A percentile compares a stretch with the other conserved stretches of the same genome.
Evolutionary conservation across 2,329 filamentous ascomycete genomes (phyloP).

Genomic region (Aspergillus sp.): DNA sequence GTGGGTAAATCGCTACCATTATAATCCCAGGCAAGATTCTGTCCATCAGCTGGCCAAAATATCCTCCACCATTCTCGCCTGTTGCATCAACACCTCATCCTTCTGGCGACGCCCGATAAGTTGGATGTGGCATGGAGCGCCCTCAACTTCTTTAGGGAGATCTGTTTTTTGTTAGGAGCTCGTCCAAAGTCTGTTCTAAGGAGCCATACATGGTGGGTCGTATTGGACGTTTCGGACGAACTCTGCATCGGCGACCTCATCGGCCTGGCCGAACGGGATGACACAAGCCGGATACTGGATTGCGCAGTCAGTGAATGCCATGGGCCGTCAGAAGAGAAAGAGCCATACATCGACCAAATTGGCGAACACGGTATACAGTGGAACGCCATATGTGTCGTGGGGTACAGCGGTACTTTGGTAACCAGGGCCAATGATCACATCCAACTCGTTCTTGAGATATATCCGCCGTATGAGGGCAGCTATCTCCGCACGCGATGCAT

Average conservation of each 20-base stretch:
- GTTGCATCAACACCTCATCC: too few relatives aligned
- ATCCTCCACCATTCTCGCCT: too few relatives aligned
- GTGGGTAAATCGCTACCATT: too few relatives aligned
- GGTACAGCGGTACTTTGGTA: constrained; percentile 23
- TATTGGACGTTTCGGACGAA: constrained; percentile 20
- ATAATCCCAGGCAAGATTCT: too few relatives aligned
- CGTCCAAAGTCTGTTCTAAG: too few relatives aligned
- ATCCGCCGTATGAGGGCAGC: constrained; percentile 12
- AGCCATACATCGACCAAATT: constrained; percentile 24
- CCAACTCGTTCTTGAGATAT: constrained; percentile 19
- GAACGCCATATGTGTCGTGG: constrained; percentile 21
- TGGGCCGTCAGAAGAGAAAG: neutral
- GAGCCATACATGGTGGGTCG: too few relatives aligned
- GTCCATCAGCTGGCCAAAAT: too few relatives aligned
- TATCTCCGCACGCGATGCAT: constrained; percentile 11
- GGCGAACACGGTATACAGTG: constrained; percentile 20
- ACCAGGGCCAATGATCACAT: constrained; percentile 20
- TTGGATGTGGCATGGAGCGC: too few relatives aligned
- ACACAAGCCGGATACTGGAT: constrained; percentile 22
- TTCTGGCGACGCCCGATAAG: too few relatives aligned
- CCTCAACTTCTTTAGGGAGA: too few relatives aligned
- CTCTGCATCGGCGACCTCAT: constrained; percentile 14
- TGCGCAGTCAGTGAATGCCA: neutral
- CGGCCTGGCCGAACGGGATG: constrained; percentile 19
- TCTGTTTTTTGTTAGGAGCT: too few relatives aligned